Percentiles rank a stretch among this genome's conserved stretches.
Evolutionary conservation across 2,329 filamentous ascomycete species (phyloP).

Genomic region (Colletotrichum lupini): DNA sequence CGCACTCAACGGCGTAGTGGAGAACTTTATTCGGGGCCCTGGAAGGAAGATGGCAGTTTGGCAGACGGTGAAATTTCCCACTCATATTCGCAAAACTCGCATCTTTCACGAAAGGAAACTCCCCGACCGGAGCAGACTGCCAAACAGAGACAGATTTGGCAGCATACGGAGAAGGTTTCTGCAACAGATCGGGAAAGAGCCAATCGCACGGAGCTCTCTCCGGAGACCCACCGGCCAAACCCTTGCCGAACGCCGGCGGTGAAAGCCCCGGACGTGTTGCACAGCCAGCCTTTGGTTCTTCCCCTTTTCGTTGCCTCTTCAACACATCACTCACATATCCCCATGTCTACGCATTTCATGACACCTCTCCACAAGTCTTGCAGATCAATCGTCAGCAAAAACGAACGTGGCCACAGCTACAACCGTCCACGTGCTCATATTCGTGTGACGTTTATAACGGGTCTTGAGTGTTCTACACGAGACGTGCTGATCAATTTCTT

Average conservation of each 20-base stretch:
- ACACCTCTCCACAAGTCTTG: neutral
- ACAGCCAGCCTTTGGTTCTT: neutral
- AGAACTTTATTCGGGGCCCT: neutral
- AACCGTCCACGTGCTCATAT: constrained; percentile 16
- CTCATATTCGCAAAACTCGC: neutral
- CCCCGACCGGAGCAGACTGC: neutral
- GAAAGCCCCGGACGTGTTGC: constrained; percentile 5
- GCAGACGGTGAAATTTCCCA: neutral
- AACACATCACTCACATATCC: neutral
- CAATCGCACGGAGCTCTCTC: constrained; percentile 22
- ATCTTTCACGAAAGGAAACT: neutral
- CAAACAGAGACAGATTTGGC: neutral
- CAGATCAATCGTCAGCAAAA: neutral
- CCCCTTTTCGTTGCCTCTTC: neutral
- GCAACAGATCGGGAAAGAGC: constrained; percentile 15
- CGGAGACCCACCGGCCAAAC: constrained; percentile 22
- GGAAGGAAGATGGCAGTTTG: neutral
- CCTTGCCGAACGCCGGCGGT: constrained; percentile 26
- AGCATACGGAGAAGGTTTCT: constrained; percentile 4
- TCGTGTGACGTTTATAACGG: neutral
- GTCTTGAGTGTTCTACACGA: neutral
- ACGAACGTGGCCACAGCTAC: constrained; percentile 7
- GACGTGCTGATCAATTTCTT: neutral
- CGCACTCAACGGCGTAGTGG: neutral
- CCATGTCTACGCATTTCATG: neutral